A percentile compares a stretch with the other conserved stretches of the same genome.
phyloP scores from a whole-genome alignment of 2,329 filamentous ascomycete genomes.

The Calonectria henricotiae region DNA sequence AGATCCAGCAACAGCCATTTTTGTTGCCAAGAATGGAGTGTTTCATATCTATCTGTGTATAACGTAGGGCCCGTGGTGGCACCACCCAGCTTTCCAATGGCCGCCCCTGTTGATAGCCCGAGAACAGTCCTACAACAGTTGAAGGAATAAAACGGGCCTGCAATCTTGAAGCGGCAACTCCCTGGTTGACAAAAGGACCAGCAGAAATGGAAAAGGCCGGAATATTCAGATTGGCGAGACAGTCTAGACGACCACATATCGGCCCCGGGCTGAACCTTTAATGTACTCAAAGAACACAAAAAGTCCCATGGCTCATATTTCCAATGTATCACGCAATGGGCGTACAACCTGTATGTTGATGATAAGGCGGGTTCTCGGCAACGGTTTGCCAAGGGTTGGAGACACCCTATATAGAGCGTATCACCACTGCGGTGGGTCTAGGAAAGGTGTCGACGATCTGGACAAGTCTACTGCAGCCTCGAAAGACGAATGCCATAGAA shows the following conservation, averaged over 20 bases:
- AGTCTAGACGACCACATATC: neutral
- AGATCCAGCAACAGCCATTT: neutral
- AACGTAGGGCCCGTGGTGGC: neutral
- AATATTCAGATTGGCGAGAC: neutral
- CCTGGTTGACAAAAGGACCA: conserved; percentile 8
- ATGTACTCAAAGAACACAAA: conserved; percentile 11
- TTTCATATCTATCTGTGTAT: conserved; percentile 20
- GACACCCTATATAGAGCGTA: neutral
- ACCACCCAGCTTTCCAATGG: neutral
- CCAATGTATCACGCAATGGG: conserved; percentile 8
- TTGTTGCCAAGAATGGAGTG: neutral
- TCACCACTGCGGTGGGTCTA: conserved; percentile 1
- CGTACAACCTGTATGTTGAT: neutral
- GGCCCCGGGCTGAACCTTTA: neutral
- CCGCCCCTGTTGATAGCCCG: conserved; percentile 2
- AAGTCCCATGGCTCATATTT: conserved; percentile 9
- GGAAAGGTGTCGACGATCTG: neutral
- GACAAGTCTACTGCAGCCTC: neutral
- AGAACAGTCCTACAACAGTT: neutral
- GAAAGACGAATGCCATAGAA: neutral
- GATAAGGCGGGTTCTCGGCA: conserved; percentile 2
- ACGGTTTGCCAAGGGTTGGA: conserved; percentile 3
- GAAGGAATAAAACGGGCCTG: neutral
- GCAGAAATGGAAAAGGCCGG: neutral
- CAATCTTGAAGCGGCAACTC: neutral